Percentiles rank a stretch among this genome's conserved stretches.
Conservation (phyloP, 768 basidiomycete species). For the Suillus occidentalis region DNA sequence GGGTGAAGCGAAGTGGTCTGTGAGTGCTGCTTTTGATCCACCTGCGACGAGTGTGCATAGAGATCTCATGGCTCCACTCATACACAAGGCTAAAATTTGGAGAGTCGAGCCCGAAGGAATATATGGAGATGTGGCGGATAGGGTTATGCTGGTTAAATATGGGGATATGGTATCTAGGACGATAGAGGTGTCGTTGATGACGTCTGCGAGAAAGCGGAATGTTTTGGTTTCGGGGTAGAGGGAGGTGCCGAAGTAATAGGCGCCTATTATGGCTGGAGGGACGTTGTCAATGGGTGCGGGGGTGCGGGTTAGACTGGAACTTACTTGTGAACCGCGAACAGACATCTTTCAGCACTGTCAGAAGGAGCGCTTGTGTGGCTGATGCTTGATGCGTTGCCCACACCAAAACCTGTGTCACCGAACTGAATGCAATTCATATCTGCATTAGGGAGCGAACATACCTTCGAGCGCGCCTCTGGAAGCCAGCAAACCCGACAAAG, state of each 20-base stretch:
- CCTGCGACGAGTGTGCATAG: constrained; percentile 65
- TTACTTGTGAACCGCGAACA: constrained; percentile 64
- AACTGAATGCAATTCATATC: neutral
- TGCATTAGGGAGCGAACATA: constrained; percentile 18
- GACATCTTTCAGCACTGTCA: constrained; percentile 66
- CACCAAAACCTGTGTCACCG: constrained; percentile 54
- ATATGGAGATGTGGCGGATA: constrained; percentile 35
- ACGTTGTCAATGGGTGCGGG: neutral
- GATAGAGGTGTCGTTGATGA: constrained; percentile 61
- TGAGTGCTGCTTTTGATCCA: constrained; percentile 69
- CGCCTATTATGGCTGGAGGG: constrained; percentile 58
- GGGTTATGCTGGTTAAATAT: constrained; percentile 37
- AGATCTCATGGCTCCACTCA: constrained; percentile 58
- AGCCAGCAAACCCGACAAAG: constrained; percentile 59
- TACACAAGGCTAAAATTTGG: constrained; percentile 51
- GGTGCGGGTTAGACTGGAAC: constrained; percentile 18
- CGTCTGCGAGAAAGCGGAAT: constrained; percentile 65
- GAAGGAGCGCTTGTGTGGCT: constrained; percentile 61
- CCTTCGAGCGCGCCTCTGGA: constrained; percentile 71
- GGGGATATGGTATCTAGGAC: constrained; percentile 64
- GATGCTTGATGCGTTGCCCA: constrained; percentile 66
- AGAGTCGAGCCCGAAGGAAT: constrained; percentile 31
- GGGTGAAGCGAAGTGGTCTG: constrained; percentile 63
- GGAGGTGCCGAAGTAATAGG: constrained; percentile 61
- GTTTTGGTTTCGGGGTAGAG: constrained; percentile 71